Conservation (phyloP, 1,284 basidiomycete species). For the Tilletia walkeri region DNA sequence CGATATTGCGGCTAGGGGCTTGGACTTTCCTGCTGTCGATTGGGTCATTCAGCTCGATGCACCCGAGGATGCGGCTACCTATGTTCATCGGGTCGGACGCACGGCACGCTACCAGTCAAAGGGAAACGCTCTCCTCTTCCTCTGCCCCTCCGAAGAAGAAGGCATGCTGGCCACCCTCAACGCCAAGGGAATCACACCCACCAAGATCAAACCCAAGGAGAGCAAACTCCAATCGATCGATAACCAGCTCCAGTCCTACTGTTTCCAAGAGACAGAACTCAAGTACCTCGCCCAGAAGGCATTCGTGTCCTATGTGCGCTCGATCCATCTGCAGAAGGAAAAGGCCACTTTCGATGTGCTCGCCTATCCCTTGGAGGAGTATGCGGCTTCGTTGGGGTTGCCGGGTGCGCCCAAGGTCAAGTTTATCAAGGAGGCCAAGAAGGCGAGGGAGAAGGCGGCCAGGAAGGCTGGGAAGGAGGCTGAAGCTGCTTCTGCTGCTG, state of each 20-base stretch:
- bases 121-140: conserved; percentile 79
- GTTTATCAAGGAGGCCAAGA: conserved; percentile 72
- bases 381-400: conserved; percentile 83
- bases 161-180: conserved; percentile 75
- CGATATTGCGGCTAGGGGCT: conserved; percentile 93
- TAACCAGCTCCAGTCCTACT: conserved; percentile 85
- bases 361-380: conserved; percentile 77
- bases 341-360: conserved; percentile 86
- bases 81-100: conserved; percentile 93
- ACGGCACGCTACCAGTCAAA: conserved; percentile 90
- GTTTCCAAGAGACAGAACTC: conserved; percentile 93
- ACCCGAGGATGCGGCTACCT: conserved; percentile 96
- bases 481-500: conserved; percentile 42
- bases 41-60: conserved; percentile 98
- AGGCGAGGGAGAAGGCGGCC: conserved; percentile 60
- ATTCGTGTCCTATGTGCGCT: conserved; percentile 93
- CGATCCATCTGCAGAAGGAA: conserved; percentile 88
- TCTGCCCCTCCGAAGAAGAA: conserved; percentile 80
- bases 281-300: conserved; percentile 97
- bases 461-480: conserved; percentile 33
- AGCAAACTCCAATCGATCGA: conserved; percentile 84
- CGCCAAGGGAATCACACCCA: conserved; percentile 67
- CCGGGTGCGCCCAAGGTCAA: conserved; percentile 96
- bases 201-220: conserved; percentile 82
- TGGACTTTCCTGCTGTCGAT: conserved; percentile 94